Evolutionary conservation across 495 filamentous ascomycete genomes (phyloP), one percentile per base, ranked within the genome.

Genomic region (Penicillium riverlandense): DNA sequence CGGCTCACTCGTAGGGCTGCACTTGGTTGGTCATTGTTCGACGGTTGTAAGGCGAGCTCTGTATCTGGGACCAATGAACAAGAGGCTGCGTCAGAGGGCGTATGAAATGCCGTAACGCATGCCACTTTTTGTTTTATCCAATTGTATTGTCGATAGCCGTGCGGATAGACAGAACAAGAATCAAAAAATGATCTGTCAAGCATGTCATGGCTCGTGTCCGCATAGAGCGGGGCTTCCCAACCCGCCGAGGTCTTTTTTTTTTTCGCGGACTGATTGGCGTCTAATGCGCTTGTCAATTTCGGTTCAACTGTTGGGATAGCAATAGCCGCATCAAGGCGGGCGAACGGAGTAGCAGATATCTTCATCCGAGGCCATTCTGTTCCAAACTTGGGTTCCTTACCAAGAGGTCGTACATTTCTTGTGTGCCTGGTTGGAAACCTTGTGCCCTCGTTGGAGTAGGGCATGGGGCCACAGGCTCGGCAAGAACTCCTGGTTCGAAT

Each of bases 241-340:
- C 41, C 35, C 22, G 22, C 22, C 22, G 22, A 22, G 37, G 28
- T 40, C 28, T 11, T 43, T 30, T n/a, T 14, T 38, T 11, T 16
- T 28, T 29, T 53, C 29, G 42, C 48, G 54, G 22, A 45, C 47
- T 56, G 43, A 45, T 41, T 13, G 50, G 66, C 63, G 63, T 66
- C 55, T 69, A 66, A 49, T 59, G 63, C 66, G 63, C 62, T 66
- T 69, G 62, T 54, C 37, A 13, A 34, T 48, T 48, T 38, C 42
- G 33, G 15, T 48, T 15, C 14, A 8, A 35, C 15, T 37, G n/a
- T 13, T 34, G 30, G 36, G 34, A 44, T 15, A 50, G n/a, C 29
- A 47, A 50, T 52, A 58, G 54, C 54, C 54, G 57, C 57, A 58
- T 53, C 33, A 22, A 44, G 40, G 35, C 41, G 44, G 47, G 34